Conservation (phyloP, 2,329 filamentous ascomycete species). For the Dryadomyces sulphureus region DNA sequence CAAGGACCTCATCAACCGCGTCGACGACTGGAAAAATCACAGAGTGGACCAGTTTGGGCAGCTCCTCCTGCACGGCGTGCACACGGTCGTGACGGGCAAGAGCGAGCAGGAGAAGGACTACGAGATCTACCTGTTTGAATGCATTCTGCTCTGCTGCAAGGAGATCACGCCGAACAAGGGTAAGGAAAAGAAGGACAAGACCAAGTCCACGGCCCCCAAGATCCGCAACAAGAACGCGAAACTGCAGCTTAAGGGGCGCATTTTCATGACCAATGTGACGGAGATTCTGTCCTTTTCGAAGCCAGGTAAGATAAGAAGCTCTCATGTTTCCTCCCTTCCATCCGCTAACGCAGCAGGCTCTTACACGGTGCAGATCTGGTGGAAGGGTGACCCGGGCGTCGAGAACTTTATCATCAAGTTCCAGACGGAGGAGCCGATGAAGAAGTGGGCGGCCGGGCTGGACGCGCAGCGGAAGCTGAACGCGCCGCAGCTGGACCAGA, state of each 20-base stretch:
- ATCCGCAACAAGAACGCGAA: conserved; percentile 55
- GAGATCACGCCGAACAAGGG: conserved; percentile 74
- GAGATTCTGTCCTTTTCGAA: conserved; percentile 80
- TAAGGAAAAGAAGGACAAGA: conserved; percentile 62
- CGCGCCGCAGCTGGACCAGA: conserved; percentile 30
- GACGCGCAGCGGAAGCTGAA: conserved; percentile 59
- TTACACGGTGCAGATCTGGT: conserved; percentile 94
- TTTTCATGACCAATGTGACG: conserved; percentile 98
- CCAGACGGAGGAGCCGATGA: conserved; percentile 79
- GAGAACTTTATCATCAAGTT: conserved; percentile 96
- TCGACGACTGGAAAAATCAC: conserved; percentile 96
- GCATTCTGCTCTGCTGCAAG: conserved; percentile 92
- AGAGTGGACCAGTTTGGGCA: conserved; percentile 83
- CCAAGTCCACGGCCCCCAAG: conserved; percentile 40
- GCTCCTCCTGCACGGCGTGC: conserved; percentile 74
- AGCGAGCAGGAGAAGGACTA: conserved; percentile 95
- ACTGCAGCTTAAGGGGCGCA: conserved; percentile 87
- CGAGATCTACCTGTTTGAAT: conserved; percentile 94
- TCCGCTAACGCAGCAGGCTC: conserved; percentile 44
- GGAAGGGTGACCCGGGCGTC: conserved; percentile 91
- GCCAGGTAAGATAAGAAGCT: conserved; percentile 47
- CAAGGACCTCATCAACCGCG: conserved; percentile 63
- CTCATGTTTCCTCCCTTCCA: not conserved
- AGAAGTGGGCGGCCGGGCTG: conserved; percentile 74
- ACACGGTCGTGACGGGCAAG: conserved; percentile 79